These are phyloP conservation scores for Knufia petricola DNA, from an alignment of 2,329 filamentous ascomycete species.

Conservation along the genomic window DNA sequence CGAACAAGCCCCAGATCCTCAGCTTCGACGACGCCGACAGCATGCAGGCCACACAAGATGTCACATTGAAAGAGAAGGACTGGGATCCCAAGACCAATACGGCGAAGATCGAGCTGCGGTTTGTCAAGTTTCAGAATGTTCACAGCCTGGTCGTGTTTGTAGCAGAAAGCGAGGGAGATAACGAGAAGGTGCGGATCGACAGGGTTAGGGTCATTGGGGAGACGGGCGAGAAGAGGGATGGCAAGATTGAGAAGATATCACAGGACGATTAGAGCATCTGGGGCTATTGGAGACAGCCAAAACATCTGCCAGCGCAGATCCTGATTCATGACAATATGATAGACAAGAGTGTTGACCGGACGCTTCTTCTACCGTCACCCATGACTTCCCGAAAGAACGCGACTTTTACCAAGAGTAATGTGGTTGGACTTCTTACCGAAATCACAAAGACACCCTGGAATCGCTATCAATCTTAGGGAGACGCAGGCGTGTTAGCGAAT, in stretches of 20 bases:
- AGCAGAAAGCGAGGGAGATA: conserved; percentile 70
- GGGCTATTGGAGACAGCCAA: neutral
- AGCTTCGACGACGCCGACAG: conserved; percentile 94
- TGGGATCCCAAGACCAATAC: conserved; percentile 70
- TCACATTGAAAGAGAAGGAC: conserved; percentile 63
- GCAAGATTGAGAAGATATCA: conserved; percentile 89
- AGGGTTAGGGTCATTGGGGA: conserved; percentile 65
- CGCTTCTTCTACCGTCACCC: too few relatives aligned
- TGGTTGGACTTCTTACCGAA: too few relatives aligned
- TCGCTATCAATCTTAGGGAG: too few relatives aligned
- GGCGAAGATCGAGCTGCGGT: conserved; percentile 63
- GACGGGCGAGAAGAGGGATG: conserved; percentile 79
- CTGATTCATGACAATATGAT: neutral
- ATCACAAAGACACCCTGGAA: too few relatives aligned
- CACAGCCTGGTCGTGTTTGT: conserved; percentile 80
- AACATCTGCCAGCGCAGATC: neutral
- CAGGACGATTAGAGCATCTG: conserved; percentile 44
- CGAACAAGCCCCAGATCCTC: conserved; percentile 79
- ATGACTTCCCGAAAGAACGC: too few relatives aligned
- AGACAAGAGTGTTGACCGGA: neutral
- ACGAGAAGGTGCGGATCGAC: conserved; percentile 71
- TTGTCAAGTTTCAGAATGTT: conserved; percentile 96
- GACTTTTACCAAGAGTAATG: too few relatives aligned
- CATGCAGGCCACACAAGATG: conserved; percentile 66
- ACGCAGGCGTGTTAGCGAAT: too few relatives aligned